A percentile compares a stretch with the other conserved stretches of the same genome.
Conservation (phyloP, 768 basidiomycete species). For the Royoungia palumana region DNA sequence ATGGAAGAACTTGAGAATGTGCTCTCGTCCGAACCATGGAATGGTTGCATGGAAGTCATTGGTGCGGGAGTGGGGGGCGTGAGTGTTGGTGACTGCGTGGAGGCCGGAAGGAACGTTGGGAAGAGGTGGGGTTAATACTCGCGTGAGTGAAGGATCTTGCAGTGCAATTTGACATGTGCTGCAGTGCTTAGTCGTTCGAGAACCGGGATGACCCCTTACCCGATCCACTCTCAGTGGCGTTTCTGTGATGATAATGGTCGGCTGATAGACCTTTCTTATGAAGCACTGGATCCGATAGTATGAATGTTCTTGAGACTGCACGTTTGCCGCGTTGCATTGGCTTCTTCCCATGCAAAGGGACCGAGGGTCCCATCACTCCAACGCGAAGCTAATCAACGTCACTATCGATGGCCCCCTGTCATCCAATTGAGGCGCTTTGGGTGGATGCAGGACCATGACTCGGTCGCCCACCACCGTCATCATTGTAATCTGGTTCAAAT, state of each 20-base stretch:
- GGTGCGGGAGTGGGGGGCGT: constrained; percentile 89
- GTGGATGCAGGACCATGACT: constrained; percentile 1
- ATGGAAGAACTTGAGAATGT: constrained; percentile 55
- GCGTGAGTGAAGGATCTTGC: constrained; percentile 14
- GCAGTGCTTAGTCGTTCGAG: constrained; percentile 10
- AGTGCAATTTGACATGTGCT: constrained; percentile 10
- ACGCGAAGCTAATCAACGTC: constrained; percentile 19
- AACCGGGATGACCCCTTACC: constrained; percentile 1
- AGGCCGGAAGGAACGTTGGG: constrained; percentile 62
- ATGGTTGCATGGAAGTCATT: constrained; percentile 54
- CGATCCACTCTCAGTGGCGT: constrained; percentile 7
- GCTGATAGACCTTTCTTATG: constrained; percentile 7
- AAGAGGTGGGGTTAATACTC: constrained; percentile 34
- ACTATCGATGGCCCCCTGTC: constrained; percentile 8
- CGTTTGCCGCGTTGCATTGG: constrained; percentile 24
- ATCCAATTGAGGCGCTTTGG: background rate
- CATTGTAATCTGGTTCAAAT: background rate
- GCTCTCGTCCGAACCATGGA: constrained; percentile 42
- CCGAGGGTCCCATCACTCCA: constrained; percentile 12
- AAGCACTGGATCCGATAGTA: constrained; percentile 19
- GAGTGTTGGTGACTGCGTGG: constrained; percentile 83
- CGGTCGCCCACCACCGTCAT: background rate
- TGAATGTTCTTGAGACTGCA: constrained; percentile 10
- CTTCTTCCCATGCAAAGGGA: constrained; percentile 7
- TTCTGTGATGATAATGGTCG: constrained; percentile 7